A percentile compares a stretch with the other conserved stretches of the same genome.
Evolutionary conservation across 768 basidiomycete genomes (phyloP).

Genomic region (Boletus pseudo-olivaceus): DNA sequence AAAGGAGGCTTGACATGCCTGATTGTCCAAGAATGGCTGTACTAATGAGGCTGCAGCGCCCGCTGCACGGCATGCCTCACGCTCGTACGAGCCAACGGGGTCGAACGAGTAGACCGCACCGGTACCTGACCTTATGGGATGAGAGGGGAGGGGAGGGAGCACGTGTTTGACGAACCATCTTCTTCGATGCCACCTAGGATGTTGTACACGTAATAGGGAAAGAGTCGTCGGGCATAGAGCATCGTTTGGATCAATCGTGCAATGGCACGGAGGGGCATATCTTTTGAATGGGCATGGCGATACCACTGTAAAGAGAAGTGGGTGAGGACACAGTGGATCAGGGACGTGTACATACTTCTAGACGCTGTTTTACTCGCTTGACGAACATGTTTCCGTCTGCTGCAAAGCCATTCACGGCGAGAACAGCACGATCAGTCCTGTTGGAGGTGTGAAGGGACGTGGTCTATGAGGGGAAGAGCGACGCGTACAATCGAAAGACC

Average conservation of each 20-base stretch:
- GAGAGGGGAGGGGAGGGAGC: background rate
- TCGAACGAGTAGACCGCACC: constrained; percentile 99
- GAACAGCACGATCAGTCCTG: constrained; percentile 88
- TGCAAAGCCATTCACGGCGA: constrained; percentile 96
- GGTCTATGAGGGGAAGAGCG: too few species aligned
- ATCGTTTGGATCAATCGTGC: constrained; percentile 98
- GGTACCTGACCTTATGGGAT: constrained; percentile 51
- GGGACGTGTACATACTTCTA: constrained; percentile 66
- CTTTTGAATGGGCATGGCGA: constrained; percentile 92
- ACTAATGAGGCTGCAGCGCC: constrained; percentile 93
- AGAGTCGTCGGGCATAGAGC: constrained; percentile 94
- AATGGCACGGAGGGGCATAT: constrained; percentile 95
- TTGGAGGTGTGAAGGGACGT: background rate
- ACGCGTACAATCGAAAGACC: constrained; percentile 83
- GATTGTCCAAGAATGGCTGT: constrained; percentile 98
- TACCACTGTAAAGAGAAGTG: constrained; percentile 69
- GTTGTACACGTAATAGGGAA: constrained; percentile 98
- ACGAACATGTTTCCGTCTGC: constrained; percentile 98
- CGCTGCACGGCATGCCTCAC: constrained; percentile 93
- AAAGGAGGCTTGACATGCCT: too few species aligned
- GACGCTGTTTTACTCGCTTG: constrained; percentile 90
- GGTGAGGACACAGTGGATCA: background rate
- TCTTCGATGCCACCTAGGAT: constrained; percentile 96
- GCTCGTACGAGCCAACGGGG: constrained; percentile 97
- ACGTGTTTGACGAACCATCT: constrained; percentile 64